Base-by-base conservation (phyloP, 192 early-diverging fungal species). In the Podila verticillata region DNA sequence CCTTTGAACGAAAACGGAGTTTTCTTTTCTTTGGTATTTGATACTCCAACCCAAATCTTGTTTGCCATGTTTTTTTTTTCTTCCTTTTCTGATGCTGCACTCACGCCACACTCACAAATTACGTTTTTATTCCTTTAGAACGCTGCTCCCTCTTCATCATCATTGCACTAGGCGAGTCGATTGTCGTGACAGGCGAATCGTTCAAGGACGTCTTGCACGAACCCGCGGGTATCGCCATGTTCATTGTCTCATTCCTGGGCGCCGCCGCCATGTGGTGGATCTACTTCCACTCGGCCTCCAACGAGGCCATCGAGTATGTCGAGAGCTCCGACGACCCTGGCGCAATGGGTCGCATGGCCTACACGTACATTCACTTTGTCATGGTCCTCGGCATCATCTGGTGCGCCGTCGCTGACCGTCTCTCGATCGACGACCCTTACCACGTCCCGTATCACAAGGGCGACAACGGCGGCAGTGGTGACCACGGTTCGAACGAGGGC, bases 211-310 rank as follows among this genome's bases (percentile, higher is more conserved):
- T 61, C 2, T 30, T 70, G 20, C 48, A 51, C 57, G 68, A 65
- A 9, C 32, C 74, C 8, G 68, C 74, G 31, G 74, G 63, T 12
- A 28, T 68, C 7, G 74, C 63, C 7, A 70, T 77, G 63, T 77
- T 77, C 29, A 49, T 77, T n/a, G 57, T 77, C n/a, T 61, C 74
- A 6, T 77, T 77, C 29, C 3, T 66, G 2, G 74, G 74, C 2
- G 67, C 74, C 7, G 57, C 58, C 7, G 36, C 74, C 2, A 77
- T 77, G 74, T 77, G 74, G 74, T 77, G 74, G 74, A 77, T 77
- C 49, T 77, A 77, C 62, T 77, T 77, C 57, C 74, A 77, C 31
- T 61, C 74, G 0, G 67, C 74, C 5, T 65, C 68, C 7, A n/a
- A 20, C 10, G 74, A 77, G 20, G 74, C 74, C 15, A 47, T 66